These are phyloP conservation scores for Calonectria pauciramosa DNA, from an alignment of 2,329 filamentous ascomycete genomes.

Conservation along the genomic window DNA sequence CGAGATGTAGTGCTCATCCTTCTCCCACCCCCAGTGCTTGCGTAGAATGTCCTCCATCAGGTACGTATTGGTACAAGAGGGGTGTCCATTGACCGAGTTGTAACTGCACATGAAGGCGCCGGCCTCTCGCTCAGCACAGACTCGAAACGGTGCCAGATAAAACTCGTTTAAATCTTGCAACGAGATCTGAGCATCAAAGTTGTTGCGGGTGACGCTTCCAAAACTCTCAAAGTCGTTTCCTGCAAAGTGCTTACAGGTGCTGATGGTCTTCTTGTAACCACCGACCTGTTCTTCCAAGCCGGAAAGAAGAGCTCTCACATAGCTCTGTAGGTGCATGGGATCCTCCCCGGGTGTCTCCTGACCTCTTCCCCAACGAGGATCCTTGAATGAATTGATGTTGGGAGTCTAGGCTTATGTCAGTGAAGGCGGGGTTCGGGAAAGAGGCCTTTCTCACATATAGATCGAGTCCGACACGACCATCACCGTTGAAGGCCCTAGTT, in stretches of 20 bases:
- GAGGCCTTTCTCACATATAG: background rate
- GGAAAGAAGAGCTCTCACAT: background rate
- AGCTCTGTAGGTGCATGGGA: background rate
- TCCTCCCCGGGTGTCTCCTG: background rate
- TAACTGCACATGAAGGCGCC: constrained; percentile 1
- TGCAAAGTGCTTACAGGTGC: background rate
- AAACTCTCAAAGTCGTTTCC: background rate
- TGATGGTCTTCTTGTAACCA: constrained; percentile 3
- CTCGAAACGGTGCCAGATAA: background rate
- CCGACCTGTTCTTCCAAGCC: background rate
- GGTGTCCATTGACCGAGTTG: background rate
- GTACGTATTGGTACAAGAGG: background rate
- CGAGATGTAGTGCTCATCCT: constrained; percentile 1
- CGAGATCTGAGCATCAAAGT: background rate
- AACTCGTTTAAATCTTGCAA: background rate
- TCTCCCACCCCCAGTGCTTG: background rate
- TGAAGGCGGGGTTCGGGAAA: background rate
- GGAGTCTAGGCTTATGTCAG: background rate
- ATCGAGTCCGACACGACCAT: background rate
- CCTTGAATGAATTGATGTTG: constrained; percentile 4
- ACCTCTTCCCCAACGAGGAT: background rate
- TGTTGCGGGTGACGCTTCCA: background rate
- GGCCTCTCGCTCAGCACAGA: background rate
- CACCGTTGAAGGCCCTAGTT: background rate
- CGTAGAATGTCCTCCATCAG: background rate